Evolutionary conservation across 495 filamentous ascomycete genomes (phyloP).

Genomic region (Trichoderma virens): DNA sequence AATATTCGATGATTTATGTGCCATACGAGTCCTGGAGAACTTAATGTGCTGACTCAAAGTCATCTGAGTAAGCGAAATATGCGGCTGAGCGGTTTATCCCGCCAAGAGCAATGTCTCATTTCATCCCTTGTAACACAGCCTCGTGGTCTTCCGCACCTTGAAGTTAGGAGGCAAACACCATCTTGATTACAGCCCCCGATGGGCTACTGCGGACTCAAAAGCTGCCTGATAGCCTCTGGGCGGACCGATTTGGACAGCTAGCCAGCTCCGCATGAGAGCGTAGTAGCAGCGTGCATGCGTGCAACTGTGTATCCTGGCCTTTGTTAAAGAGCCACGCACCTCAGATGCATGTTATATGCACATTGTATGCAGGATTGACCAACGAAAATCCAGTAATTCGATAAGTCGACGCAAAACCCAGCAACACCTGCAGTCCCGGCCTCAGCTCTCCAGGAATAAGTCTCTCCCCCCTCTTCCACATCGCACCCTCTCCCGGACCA

Average conservation of each 20-base stretch:
- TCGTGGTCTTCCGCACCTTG: neutral
- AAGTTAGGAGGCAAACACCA: neutral
- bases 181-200: neutral
- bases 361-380: neutral
- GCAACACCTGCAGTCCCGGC: neutral
- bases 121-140: neutral
- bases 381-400: neutral
- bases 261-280: neutral
- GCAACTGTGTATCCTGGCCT: neutral
- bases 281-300: neutral
- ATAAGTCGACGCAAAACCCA: neutral
- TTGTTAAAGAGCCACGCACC: neutral
- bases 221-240: neutral
- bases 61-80: neutral
- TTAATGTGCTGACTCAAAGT: neutral
- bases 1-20: no score
- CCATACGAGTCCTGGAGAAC: no score
- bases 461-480: neutral
- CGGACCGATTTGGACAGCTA: neutral
- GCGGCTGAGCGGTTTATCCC: neutral
- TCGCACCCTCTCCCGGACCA: neutral
- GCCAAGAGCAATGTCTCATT: neutral
- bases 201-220: no score
- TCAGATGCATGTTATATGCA: neutral
- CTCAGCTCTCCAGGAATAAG: neutral